phyloP scores from a whole-genome alignment of 306 rosid genomes.

The Arachis stenosperma region DNA sequence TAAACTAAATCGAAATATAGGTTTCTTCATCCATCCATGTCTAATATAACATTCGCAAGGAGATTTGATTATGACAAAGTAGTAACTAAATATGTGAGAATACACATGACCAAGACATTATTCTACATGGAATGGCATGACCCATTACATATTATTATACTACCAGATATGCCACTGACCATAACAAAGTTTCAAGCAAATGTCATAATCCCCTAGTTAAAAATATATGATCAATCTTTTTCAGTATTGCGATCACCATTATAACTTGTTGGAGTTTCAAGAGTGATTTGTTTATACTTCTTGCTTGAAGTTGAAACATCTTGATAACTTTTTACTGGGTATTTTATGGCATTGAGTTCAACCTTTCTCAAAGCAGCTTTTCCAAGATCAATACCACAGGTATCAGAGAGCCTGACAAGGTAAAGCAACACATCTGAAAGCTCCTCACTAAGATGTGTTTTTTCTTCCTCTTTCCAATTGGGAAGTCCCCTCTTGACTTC shows the following conservation, averaged over 20 bases:
- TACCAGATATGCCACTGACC: not conserved
- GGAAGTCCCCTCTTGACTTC: constrained; percentile 87
- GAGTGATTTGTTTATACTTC: not conserved
- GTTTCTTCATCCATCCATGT: too few species aligned
- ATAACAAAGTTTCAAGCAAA: constrained; percentile 2
- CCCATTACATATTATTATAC: not conserved
- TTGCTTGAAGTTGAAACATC: constrained; percentile 17
- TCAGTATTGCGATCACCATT: constrained; percentile 24
- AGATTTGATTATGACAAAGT: too few species aligned
- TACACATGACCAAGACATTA: not conserved
- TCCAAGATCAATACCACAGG: constrained; percentile 90
- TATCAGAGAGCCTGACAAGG: constrained; percentile 87
- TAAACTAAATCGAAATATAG: too few species aligned
- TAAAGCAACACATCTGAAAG: constrained; percentile 93
- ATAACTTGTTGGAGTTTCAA: not conserved
- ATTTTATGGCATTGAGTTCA: constrained; percentile 78
- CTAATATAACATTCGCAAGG: too few species aligned
- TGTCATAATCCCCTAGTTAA: not conserved
- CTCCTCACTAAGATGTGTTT: constrained; percentile 83
- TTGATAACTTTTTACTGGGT: constrained; percentile 49
- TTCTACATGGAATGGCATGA: constrained; percentile 38
- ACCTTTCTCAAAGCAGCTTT: constrained; percentile 86
- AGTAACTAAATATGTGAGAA: too few species aligned
- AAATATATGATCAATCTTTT: constrained; percentile 4
- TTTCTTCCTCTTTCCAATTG: constrained; percentile 84